Percentiles rank a stretch among this genome's conserved stretches.
Evolutionary conservation across 257 asterid genomes (phyloP).

Genomic region (Ilex aquifolium): DNA sequence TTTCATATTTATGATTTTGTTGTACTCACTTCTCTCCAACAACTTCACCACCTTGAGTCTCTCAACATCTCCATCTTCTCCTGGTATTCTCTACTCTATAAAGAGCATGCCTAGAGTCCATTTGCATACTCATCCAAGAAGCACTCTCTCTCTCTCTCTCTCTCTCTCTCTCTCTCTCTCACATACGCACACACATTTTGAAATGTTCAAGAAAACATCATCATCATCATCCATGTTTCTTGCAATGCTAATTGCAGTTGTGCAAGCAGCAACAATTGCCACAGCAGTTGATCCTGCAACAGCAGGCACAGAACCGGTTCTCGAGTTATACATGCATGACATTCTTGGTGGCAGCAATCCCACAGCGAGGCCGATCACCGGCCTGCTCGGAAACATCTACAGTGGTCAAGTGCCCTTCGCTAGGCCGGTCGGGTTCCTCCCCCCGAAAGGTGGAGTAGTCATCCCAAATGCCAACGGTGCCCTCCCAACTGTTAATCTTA

Average conservation of each 20-base stretch:
- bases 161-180: too few species aligned
- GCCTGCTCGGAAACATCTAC: slow-evolving; percentile 72
- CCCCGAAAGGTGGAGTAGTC: slow-evolving; percentile 53
- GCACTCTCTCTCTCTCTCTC: too few species aligned
- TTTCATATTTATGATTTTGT: too few species aligned
- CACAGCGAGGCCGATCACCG: slow-evolving; percentile 79
- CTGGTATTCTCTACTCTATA: slow-evolving; percentile 7
- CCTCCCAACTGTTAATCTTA: slow-evolving; percentile 53
- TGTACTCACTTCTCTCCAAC: slow-evolving; percentile 1
- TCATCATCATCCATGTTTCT: slow-evolving; percentile 14
- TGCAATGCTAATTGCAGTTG: slow-evolving; percentile 27
- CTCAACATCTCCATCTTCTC: slow-evolving; percentile 22
- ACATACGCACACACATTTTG: neutral
- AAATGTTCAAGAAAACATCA: slow-evolving; percentile 33
- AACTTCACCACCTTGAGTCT: neutral
- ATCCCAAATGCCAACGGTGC: slow-evolving; percentile 86
- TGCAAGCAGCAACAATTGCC: slow-evolving; percentile 1
- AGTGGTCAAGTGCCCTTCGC: slow-evolving; percentile 96
- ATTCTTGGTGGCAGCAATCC: slow-evolving; percentile 89
- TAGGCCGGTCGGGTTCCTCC: slow-evolving; percentile 64
- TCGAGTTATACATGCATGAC: slow-evolving; percentile 86
- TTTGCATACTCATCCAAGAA: slow-evolving; percentile 10
- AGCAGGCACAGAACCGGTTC: slow-evolving; percentile 22
- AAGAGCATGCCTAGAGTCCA: neutral
- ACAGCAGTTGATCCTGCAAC: slow-evolving; percentile 27